phyloP scores from a whole-genome alignment of 2,329 filamentous ascomycete genomes.

The Aureobasidium zeae region DNA sequence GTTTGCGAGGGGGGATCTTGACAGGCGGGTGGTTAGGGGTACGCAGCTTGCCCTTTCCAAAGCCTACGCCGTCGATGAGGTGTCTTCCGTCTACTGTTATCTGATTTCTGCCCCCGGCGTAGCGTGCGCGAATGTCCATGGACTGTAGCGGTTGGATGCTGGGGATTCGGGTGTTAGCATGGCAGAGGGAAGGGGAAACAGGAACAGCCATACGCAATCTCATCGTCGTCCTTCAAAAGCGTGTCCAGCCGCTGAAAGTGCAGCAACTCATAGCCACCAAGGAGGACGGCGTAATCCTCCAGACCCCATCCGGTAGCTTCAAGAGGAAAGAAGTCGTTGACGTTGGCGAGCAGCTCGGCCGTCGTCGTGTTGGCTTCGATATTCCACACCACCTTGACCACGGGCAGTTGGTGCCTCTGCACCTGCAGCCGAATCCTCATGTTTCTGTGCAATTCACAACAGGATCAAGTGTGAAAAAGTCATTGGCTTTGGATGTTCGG shows the following conservation, averaged over 20 bases:
- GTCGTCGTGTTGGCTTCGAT: conserved; percentile 51
- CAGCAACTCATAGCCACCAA: conserved; percentile 71
- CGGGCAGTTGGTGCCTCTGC: conserved; percentile 63
- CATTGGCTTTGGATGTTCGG: too few species aligned
- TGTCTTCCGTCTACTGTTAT: conserved; percentile 71
- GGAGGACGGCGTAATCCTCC: conserved; percentile 81
- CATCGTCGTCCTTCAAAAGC: conserved; percentile 72
- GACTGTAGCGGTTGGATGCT: conserved; percentile 72
- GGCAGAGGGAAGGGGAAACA: background rate
- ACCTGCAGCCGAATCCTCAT: conserved; percentile 69
- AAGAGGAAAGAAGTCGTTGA: conserved; percentile 73
- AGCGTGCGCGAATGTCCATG: conserved; percentile 63
- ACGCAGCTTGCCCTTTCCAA: conserved; percentile 63
- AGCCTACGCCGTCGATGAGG: conserved; percentile 75
- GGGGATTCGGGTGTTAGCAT: background rate
- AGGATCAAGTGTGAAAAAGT: background rate
- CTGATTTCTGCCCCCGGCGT: conserved; percentile 68
- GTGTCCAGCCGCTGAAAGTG: conserved; percentile 68
- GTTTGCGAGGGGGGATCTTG: conserved; percentile 65
- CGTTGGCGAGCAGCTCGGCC: conserved; percentile 63
- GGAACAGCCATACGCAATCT: conserved; percentile 56
- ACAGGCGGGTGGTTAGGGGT: conserved; percentile 54
- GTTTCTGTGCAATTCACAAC: too few species aligned
- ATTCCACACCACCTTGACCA: conserved; percentile 63
- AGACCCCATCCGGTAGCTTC: conserved; percentile 75